phyloP scores from a whole-genome alignment of 306 rosid species.

The Prunus fruticosa region DNA sequence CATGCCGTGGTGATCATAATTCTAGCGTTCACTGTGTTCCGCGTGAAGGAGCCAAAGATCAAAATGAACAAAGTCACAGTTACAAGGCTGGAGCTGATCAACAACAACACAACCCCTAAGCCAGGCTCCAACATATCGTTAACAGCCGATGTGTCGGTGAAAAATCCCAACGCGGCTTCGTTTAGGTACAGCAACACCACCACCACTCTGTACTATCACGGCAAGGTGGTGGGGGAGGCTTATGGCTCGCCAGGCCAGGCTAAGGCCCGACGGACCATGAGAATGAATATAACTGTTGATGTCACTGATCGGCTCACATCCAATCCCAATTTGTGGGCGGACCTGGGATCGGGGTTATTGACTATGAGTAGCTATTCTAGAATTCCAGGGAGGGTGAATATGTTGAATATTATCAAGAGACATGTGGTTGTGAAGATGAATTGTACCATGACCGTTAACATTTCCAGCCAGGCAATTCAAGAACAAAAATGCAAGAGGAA shows the following conservation, averaged over 20 bases:
- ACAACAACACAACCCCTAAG: conserved; percentile 25
- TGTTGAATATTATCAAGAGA: conserved; percentile 38
- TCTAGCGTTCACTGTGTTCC: conserved; percentile 47
- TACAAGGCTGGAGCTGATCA: conserved; percentile 35
- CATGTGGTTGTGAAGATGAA: conserved; percentile 63
- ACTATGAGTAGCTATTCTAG: conserved; percentile 47
- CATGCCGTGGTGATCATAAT: conserved; percentile 25
- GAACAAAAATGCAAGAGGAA: conserved; percentile 51
- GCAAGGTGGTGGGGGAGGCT: conserved; percentile 49
- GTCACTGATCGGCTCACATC: conserved; percentile 29
- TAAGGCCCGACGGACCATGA: conserved; percentile 39
- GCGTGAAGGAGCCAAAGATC: conserved; percentile 48
- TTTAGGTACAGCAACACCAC: conserved; percentile 59
- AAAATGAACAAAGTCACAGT: conserved; percentile 41
- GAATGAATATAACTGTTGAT: conserved; percentile 52
- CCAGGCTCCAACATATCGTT: conserved; percentile 49
- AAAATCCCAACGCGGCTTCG: conserved; percentile 55
- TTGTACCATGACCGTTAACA: conserved; percentile 41
- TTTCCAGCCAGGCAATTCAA: conserved; percentile 39
- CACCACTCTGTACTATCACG: conserved; percentile 43
- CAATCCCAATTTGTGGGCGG: conserved; percentile 25
- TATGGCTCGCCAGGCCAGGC: conserved; percentile 49
- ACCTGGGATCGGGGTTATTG: conserved; percentile 37
- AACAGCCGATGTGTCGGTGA: conserved; percentile 48
- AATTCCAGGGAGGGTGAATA: conserved; percentile 60